Conservation (phyloP, 1,284 basidiomycete genomes). For the Cryptococcus deneoformans region DNA sequence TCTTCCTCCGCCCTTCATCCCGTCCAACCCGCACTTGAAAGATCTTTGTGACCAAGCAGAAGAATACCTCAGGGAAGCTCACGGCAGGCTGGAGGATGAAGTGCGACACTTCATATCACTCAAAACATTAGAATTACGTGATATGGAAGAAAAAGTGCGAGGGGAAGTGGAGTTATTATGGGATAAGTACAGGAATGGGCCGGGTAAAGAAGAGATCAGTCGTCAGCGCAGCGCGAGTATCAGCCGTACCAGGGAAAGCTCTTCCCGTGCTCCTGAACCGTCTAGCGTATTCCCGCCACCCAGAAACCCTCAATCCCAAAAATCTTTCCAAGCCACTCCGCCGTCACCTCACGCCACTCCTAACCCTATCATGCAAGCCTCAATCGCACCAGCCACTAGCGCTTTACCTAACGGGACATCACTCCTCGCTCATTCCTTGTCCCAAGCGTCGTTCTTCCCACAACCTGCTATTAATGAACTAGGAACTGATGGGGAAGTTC, state of each 20-base stretch:
- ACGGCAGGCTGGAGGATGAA: slow-evolving; percentile 35
- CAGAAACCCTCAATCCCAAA: neutral
- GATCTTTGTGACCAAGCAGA: slow-evolving; percentile 39
- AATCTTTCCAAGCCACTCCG: neutral
- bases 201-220: slow-evolving; percentile 21
- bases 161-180: slow-evolving; percentile 46
- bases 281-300: neutral
- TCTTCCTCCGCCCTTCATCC: slow-evolving; percentile 51
- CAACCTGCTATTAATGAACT: slow-evolving; percentile 11
- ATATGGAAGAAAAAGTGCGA: slow-evolving; percentile 39
- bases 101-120: slow-evolving; percentile 31
- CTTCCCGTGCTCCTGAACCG: neutral
- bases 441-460: slow-evolving; percentile 35
- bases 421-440: slow-evolving; percentile 36
- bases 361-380: slow-evolving; percentile 12
- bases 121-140: slow-evolving; percentile 34
- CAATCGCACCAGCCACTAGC: slow-evolving; percentile 5
- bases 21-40: slow-evolving; percentile 47
- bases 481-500: neutral
- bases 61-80: slow-evolving; percentile 24
- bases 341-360: neutral
- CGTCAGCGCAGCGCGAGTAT: slow-evolving; percentile 9
- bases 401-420: slow-evolving; percentile 15
- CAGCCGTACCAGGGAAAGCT: slow-evolving; percentile 5
- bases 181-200: slow-evolving; percentile 36